A percentile compares a stretch with the other conserved stretches of the same genome.
Conservation (phyloP, 352 stramenopile species). For the Blastocystis sp. region DNA sequence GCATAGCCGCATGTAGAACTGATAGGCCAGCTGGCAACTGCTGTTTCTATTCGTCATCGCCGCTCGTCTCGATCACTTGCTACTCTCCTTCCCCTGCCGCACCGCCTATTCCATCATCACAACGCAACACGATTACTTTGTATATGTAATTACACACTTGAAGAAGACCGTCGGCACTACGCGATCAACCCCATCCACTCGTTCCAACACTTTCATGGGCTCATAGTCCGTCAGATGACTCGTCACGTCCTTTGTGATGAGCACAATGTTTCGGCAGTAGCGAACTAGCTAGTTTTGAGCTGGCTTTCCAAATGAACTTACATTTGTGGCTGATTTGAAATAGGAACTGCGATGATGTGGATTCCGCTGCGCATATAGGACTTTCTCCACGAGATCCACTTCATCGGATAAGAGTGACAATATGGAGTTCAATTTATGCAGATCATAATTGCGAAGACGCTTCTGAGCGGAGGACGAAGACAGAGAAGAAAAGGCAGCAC, state of each 20-base stretch:
- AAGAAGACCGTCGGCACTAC: slow-evolving; percentile 49
- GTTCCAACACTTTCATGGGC: neutral
- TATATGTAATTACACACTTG: slow-evolving; percentile 54
- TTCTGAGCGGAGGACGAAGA: neutral
- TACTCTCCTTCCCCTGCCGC: neutral
- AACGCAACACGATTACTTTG: neutral
- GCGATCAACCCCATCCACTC: neutral
- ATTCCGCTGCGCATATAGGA: slow-evolving; percentile 46
- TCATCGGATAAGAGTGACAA: slow-evolving; percentile 28
- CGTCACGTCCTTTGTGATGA: slow-evolving; percentile 20
- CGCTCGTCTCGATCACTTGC: neutral
- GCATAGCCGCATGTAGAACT: slow-evolving; percentile 8
- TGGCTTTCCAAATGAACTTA: neutral
- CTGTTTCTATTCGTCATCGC: slow-evolving; percentile 30
- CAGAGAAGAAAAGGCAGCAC: neutral
- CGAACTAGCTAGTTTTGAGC: neutral
- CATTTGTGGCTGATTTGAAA: slow-evolving; percentile 33
- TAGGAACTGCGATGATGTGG: slow-evolving; percentile 28
- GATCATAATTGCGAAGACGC: neutral
- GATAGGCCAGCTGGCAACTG: slow-evolving; percentile 2
- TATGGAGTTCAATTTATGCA: neutral
- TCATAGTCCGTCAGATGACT: slow-evolving; percentile 26
- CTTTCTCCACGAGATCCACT: slow-evolving; percentile 38
- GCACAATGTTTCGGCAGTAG: slow-evolving; percentile 21
- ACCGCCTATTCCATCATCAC: slow-evolving; percentile 6